Conservation (phyloP, 257 asterid species). For the Solanum habrochaites region DNA sequence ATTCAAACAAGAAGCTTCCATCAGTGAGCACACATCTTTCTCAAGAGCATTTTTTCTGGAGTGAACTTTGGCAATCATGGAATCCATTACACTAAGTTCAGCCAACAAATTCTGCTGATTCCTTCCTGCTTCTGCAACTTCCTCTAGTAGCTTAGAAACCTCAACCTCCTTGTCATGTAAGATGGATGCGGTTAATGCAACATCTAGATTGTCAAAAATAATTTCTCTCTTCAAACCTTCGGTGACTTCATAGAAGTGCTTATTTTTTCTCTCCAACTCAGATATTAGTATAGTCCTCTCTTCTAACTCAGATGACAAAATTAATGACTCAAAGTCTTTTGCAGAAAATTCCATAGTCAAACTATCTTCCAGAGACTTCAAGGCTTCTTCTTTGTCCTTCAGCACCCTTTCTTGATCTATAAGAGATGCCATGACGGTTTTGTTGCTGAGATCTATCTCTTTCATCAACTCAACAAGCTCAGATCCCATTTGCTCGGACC, state of each 20-base stretch:
- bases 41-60: conserved; percentile 16
- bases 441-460: conserved; percentile 65
- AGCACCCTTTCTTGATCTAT: conserved; percentile 48
- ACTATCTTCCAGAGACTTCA: conserved; percentile 43
- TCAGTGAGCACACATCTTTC: conserved; percentile 20
- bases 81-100: conserved; percentile 14
- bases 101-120: conserved; percentile 13
- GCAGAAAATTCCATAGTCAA: conserved; percentile 35
- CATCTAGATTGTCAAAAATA: conserved; percentile 44
- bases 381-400: conserved; percentile 48
- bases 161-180: conserved; percentile 45
- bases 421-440: conserved; percentile 31
- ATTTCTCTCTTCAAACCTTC: conserved; percentile 44
- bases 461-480: conserved; percentile 55
- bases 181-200: conserved; percentile 33
- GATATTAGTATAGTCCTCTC: conserved; percentile 28
- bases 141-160: not conserved
- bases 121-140: conserved; percentile 16
- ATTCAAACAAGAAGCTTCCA: conserved; percentile 15
- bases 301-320: conserved; percentile 48
- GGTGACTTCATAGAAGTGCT: conserved; percentile 24
- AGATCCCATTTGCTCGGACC: conserved; percentile 66
- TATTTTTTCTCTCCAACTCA: conserved; percentile 22
- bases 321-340: conserved; percentile 46
- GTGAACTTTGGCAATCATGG: conserved; percentile 8